phyloP scores from a whole-genome alignment of 1,284 basidiomycete species.

The Flammula alnicola region DNA sequence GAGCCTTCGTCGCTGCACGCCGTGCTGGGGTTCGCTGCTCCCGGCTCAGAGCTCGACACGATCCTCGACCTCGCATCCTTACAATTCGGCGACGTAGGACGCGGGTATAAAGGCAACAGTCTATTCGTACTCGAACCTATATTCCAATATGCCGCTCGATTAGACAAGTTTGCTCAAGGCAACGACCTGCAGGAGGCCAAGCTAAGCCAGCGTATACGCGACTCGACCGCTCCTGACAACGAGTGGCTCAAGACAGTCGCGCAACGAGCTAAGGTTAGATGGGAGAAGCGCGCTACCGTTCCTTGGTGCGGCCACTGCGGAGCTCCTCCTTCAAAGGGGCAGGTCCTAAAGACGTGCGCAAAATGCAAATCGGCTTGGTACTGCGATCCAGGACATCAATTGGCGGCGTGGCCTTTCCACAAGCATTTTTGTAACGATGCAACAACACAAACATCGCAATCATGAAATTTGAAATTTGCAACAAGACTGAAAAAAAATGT shows the following conservation, averaged over 20 bases:
- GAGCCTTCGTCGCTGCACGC: slow-evolving; percentile 26
- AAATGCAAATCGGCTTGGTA: slow-evolving; percentile 29
- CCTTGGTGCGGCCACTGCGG: slow-evolving; percentile 39
- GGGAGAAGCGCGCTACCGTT: slow-evolving; percentile 28
- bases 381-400: slow-evolving; percentile 32
- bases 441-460: too few species aligned
- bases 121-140: slow-evolving; percentile 33
- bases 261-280: slow-evolving; percentile 30
- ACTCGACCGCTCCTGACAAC: slow-evolving; percentile 17
- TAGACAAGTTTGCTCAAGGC: slow-evolving; percentile 23
- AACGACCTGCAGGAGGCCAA: slow-evolving; percentile 21
- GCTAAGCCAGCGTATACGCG: slow-evolving; percentile 18
- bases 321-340: slow-evolving; percentile 21
- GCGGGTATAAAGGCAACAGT: slow-evolving; percentile 31
- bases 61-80: slow-evolving; percentile 37
- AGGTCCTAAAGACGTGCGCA: slow-evolving; percentile 26
- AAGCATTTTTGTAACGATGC: slow-evolving; percentile 34
- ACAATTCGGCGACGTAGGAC: slow-evolving; percentile 37
- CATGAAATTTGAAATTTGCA: too few species aligned
- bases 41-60: slow-evolving; percentile 17
- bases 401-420: slow-evolving; percentile 35
- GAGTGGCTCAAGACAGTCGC: slow-evolving; percentile 31
- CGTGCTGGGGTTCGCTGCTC: slow-evolving; percentile 29
- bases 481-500: too few species aligned
- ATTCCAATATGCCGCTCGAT: slow-evolving; percentile 22